phyloP scores from a whole-genome alignment of 306 rosid genomes.

The Ammopiptanthus mongolicus region DNA sequence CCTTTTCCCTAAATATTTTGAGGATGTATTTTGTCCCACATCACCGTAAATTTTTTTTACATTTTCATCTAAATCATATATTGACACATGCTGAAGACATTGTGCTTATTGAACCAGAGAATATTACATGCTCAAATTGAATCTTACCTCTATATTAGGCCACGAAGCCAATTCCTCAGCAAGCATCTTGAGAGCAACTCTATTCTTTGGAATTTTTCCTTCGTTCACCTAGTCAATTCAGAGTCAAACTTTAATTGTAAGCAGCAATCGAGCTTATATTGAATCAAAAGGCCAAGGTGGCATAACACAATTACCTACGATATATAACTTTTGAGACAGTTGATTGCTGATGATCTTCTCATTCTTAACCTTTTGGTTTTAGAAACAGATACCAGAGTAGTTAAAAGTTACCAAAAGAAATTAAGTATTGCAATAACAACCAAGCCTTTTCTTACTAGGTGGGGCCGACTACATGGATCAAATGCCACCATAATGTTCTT shows the following conservation, averaged over 20 bases:
- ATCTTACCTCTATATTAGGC: slow-evolving; percentile 90
- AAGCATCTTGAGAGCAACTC: slow-evolving; percentile 57
- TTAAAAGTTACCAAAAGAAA: neutral
- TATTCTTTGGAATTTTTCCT: slow-evolving; percentile 73
- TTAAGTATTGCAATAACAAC: too few relatives aligned
- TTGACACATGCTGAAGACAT: neutral
- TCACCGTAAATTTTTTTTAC: neutral
- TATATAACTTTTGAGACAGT: neutral
- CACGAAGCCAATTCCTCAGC: slow-evolving; percentile 89
- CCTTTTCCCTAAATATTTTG: neutral
- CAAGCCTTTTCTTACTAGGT: too few relatives aligned
- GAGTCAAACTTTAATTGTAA: slow-evolving; percentile 1
- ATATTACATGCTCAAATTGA: slow-evolving; percentile 7
- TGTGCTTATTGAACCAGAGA: neutral
- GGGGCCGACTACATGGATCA: too few relatives aligned
- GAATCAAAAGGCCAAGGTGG: neutral
- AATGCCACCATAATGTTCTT: too few relatives aligned
- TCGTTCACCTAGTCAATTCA: slow-evolving; percentile 60
- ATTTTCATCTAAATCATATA: neutral
- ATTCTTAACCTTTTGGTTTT: neutral
- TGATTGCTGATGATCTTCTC: neutral
- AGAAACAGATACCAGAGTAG: neutral
- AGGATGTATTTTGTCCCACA: neutral
- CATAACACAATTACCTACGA: neutral
- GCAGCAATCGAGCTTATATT: neutral